Evolutionary conservation across 1,284 basidiomycete species (phyloP).

Genomic region (Sporisorium reilianum): DNA sequence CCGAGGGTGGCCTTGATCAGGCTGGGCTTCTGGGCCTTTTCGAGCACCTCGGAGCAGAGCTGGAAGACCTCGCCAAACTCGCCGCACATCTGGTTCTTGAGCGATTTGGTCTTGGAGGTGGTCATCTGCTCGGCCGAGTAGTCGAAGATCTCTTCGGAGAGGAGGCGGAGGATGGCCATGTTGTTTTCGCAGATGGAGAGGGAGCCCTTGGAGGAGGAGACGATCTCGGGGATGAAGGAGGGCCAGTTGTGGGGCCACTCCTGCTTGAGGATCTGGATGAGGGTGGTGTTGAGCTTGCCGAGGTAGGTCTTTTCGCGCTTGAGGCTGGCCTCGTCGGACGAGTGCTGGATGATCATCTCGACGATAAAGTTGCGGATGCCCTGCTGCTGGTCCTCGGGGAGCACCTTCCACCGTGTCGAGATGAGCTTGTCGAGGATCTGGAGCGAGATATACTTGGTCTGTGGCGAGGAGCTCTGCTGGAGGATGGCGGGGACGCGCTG

Average conservation of each 20-base stretch:
- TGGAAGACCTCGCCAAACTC: conserved; percentile 69
- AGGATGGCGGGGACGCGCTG: conserved; percentile 95
- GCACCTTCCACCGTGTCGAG: conserved; percentile 92
- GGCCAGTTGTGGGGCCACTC: conserved; percentile 99
- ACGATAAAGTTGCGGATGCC: conserved; percentile 97
- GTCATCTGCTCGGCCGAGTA: conserved; percentile 99
- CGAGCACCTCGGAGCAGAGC: conserved; percentile 81
- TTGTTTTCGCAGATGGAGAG: conserved; percentile 99
- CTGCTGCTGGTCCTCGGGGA: conserved; percentile 85
- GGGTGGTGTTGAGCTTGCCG: conserved; percentile 95
- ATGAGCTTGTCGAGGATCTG: conserved; percentile 77
- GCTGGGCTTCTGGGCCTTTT: conserved; percentile 96
- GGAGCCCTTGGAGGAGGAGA: conserved; percentile 95
- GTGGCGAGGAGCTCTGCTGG: conserved; percentile 84
- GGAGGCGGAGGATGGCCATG: conserved; percentile 97
- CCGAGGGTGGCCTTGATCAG: conserved; percentile 95
- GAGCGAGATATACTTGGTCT: conserved; percentile 78
- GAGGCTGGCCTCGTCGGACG: conserved; percentile 81
- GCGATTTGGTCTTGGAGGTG: conserved; percentile 93
- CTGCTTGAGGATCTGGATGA: conserved; percentile 98
- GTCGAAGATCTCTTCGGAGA: conserved; percentile 99
- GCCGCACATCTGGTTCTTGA: conserved; percentile 80
- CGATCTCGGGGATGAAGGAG: conserved; percentile 95
- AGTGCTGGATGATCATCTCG: conserved; percentile 89
- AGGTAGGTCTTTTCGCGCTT: conserved; percentile 94